phyloP scores from a whole-genome alignment of 2,329 filamentous ascomycete genomes.

The Ophiosphaerella korrae region DNA sequence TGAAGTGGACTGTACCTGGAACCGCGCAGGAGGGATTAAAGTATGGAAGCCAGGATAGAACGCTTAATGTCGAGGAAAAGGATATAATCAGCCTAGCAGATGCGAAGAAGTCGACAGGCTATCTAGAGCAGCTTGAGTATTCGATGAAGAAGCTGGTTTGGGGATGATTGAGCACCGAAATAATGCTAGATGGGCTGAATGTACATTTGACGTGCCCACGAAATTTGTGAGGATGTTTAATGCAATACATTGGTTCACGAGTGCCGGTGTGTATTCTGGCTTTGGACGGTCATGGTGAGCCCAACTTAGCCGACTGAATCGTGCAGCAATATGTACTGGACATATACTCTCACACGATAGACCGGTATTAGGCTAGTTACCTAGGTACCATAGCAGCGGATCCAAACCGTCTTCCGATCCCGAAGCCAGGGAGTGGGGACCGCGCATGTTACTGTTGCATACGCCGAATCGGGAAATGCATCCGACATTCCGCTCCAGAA shows the following conservation, averaged over 20 bases:
- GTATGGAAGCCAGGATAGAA: neutral
- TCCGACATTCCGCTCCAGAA: neutral
- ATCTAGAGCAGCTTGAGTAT: constrained; percentile 86
- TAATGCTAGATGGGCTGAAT: no score
- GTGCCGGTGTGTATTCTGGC: no score
- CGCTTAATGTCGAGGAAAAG: constrained; percentile 56
- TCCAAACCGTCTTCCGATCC: neutral
- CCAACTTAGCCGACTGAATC: no score
- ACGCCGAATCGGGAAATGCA: neutral
- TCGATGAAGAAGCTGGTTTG: constrained; percentile 93
- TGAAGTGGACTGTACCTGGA: constrained; percentile 25
- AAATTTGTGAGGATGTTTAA: no score
- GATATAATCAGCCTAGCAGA: constrained; percentile 85
- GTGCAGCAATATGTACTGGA: no score
- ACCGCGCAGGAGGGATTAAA: constrained; percentile 19
- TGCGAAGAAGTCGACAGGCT: constrained; percentile 83
- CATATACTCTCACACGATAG: no score
- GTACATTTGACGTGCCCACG: no score
- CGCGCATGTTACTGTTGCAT: constrained; percentile 1
- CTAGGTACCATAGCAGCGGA: neutral
- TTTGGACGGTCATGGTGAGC: no score
- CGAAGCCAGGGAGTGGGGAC: constrained; percentile 4
- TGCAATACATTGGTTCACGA: no score
- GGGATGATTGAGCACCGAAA: constrained; percentile 52
- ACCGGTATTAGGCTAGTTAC: neutral